Percentiles rank a stretch among this genome's conserved stretches.
Conservation (phyloP, 768 basidiomycete species). For the Solioccasus polychromus region DNA sequence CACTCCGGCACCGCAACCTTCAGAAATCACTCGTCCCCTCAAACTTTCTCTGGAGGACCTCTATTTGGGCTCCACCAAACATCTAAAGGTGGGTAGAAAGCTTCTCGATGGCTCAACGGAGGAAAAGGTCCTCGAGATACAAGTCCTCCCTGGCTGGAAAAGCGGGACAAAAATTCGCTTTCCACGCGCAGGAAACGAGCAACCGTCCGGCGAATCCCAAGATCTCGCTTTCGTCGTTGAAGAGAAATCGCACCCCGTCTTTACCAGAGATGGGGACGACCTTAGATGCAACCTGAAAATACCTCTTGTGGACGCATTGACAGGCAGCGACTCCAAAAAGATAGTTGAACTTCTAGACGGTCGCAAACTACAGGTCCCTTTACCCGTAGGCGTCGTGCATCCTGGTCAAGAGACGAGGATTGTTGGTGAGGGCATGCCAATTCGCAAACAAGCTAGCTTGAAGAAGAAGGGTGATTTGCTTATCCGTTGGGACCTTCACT, state of each 20-base stretch:
- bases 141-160: slow-evolving; percentile 90
- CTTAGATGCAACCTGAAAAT: slow-evolving; percentile 59
- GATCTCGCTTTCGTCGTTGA: slow-evolving; percentile 98
- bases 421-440: slow-evolving; percentile 85
- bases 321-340: slow-evolving; percentile 52
- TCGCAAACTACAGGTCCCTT: slow-evolving; percentile 62
- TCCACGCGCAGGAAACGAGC: slow-evolving; percentile 82
- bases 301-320: slow-evolving; percentile 80
- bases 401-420: slow-evolving; percentile 73
- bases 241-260: slow-evolving; percentile 82
- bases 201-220: slow-evolving; percentile 62
- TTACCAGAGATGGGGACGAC: slow-evolving; percentile 80
- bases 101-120: slow-evolving; percentile 72
- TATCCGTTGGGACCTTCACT: slow-evolving; percentile 79
- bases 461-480: slow-evolving; percentile 82
- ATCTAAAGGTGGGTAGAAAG: slow-evolving; percentile 79
- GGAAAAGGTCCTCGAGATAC: slow-evolving; percentile 82
- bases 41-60: slow-evolving; percentile 86
- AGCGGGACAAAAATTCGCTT: slow-evolving; percentile 93
- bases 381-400: slow-evolving; percentile 69
- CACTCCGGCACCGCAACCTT: slow-evolving; percentile 33
- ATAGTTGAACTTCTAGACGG: slow-evolving; percentile 77
- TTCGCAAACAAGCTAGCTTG: slow-evolving; percentile 70
- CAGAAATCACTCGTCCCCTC: slow-evolving; percentile 77
- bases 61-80: slow-evolving; percentile 81